Evolutionary conservation across 768 basidiomycete species (phyloP).

Genomic region (Sistotremastrum niveocremeum): DNA sequence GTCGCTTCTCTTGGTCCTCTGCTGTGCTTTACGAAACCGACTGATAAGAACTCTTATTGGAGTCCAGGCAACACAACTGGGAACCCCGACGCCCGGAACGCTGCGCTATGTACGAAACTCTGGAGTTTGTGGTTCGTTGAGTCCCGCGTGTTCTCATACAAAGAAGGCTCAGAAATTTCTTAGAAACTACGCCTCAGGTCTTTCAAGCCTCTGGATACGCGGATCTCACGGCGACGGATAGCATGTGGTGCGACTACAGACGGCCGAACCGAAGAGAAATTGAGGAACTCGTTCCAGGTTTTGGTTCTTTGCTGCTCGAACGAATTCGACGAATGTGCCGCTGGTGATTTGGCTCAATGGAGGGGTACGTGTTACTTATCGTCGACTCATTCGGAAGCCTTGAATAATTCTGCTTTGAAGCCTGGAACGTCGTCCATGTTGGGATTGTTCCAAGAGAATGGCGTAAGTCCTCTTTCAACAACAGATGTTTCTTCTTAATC

Average conservation of each 20-base stretch:
- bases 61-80: constrained; percentile 13
- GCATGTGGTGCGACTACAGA: constrained; percentile 32
- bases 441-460: constrained; percentile 30
- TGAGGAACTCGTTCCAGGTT: constrained; percentile 27
- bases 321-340: constrained; percentile 44
- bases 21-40: no score
- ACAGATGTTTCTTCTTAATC: no score
- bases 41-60: constrained; percentile 30
- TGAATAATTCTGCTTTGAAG: constrained; percentile 9
- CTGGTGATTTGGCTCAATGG: constrained; percentile 58
- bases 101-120: constrained; percentile 47
- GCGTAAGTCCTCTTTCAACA: background rate
- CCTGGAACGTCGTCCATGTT: constrained; percentile 28
- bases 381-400: background rate
- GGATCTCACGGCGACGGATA: constrained; percentile 41
- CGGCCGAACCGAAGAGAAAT: background rate
- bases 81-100: constrained; percentile 15
- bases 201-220: constrained; percentile 53
- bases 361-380: constrained; percentile 15
- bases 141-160: no score
- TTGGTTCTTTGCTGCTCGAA: constrained; percentile 55
- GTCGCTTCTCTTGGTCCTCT: no score
- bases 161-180: no score
- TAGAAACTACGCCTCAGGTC: constrained; percentile 45
- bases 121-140: constrained; percentile 51